phyloP scores from a whole-genome alignment of 345 rosid species.

The Xanthoceras sorbifolium region DNA sequence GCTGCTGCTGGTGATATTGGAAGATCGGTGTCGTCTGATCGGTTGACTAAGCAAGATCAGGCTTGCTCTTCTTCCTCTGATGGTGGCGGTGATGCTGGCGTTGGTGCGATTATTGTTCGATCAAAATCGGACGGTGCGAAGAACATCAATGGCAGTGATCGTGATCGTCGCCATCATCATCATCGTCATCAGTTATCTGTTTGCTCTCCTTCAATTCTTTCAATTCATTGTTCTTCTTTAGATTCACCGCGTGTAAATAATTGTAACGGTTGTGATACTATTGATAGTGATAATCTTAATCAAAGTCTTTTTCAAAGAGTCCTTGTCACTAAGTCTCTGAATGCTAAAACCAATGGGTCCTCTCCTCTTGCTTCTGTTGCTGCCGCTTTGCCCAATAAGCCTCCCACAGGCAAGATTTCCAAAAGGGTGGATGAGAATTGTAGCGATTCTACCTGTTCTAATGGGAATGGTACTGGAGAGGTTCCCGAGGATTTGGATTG shows the following conservation, averaged over 20 bases:
- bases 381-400: slow-evolving; percentile 36
- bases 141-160: slow-evolving; percentile 26
- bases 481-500: slow-evolving; percentile 36
- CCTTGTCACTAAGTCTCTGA: slow-evolving; percentile 24
- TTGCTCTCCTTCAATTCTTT: slow-evolving; percentile 40
- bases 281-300: slow-evolving; percentile 13
- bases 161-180: slow-evolving; percentile 29
- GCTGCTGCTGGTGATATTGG: slow-evolving; percentile 26
- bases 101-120: slow-evolving; percentile 28
- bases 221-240: slow-evolving; percentile 29
- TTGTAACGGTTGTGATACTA: slow-evolving; percentile 23
- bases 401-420: slow-evolving; percentile 32
- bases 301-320: slow-evolving; percentile 12
- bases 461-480: slow-evolving; percentile 20
- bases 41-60: slow-evolving; percentile 28
- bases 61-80: slow-evolving; percentile 21
- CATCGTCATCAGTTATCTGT: slow-evolving; percentile 41
- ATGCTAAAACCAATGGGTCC: slow-evolving; percentile 28
- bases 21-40: slow-evolving; percentile 49
- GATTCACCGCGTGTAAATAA: slow-evolving; percentile 36
- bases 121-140: slow-evolving; percentile 55
- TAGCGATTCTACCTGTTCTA: slow-evolving; percentile 16
- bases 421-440: slow-evolving; percentile 34
- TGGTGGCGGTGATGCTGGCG: slow-evolving; percentile 8
- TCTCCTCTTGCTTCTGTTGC: slow-evolving; percentile 20